Conservation (phyloP, 805 yeast genomes). For the Metschnikowia corniflorae region DNA sequence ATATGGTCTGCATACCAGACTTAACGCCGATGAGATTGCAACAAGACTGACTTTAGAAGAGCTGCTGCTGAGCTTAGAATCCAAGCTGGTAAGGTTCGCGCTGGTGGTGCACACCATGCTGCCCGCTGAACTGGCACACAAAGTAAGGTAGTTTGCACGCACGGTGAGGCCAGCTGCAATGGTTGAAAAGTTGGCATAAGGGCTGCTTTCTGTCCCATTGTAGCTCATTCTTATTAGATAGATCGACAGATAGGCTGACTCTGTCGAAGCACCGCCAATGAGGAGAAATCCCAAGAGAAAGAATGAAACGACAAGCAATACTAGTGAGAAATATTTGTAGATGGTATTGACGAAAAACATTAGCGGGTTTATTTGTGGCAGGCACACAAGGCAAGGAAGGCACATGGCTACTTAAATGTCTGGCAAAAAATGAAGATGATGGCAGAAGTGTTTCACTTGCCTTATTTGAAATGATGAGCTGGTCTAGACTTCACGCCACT, state of each 20-base stretch:
- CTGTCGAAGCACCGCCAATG: conserved; percentile 48
- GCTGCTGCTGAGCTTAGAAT: conserved; percentile 19
- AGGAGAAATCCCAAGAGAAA: conserved; percentile 53
- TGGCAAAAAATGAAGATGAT: too few relatives aligned
- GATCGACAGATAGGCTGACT: conserved; percentile 43
- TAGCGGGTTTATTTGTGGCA: conserved; percentile 9
- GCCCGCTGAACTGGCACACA: conserved; percentile 45
- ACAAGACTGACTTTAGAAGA: conserved; percentile 44
- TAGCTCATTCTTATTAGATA: conserved; percentile 49
- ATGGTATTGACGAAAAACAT: conserved; percentile 14
- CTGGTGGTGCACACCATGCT: conserved; percentile 36
- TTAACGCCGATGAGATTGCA: conserved; percentile 43
- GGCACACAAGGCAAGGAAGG: conserved; percentile 8
- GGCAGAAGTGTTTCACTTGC: too few relatives aligned
- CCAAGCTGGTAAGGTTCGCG: conserved; percentile 22
- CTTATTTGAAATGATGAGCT: too few relatives aligned
- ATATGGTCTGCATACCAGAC: conserved; percentile 51
- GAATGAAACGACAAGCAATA: conserved; percentile 44
- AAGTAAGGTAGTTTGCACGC: conserved; percentile 52
- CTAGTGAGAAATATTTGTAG: conserved; percentile 13
- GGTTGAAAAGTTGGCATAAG: too few relatives aligned
- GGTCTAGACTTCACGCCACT: too few relatives aligned
- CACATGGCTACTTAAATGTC: conserved; percentile 12
- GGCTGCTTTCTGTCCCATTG: too few relatives aligned
- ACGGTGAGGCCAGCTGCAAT: conserved; percentile 42